Evolutionary conservation across 2,329 filamentous ascomycete genomes (phyloP), one percentile per base, ranked within the genome.

Genomic region (Talaromyces atroroseus): DNA sequence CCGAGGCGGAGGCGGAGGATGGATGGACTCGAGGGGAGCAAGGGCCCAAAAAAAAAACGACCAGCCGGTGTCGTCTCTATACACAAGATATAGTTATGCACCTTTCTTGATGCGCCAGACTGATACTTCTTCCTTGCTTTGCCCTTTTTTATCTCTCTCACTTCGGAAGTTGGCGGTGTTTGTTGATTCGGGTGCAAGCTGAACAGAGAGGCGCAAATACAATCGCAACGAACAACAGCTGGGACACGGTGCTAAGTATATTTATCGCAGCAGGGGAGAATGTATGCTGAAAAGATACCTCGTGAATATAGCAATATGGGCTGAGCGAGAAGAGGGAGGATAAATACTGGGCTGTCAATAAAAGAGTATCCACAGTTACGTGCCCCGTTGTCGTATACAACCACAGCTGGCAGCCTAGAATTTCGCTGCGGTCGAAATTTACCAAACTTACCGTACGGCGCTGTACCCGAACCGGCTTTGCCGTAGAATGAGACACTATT

Each of bases 171-270:
- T 21, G 40, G 18, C 40, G 20, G 38, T 20, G 12, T 20, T n/a
- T 46, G 50, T 45, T 36, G 26, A 52, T 24, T 46, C 50, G 40
- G 32, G 38, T 53, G 42, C 29, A 29, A 40, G 47, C 36, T 47
- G 32, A n/a, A 53, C 29, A 24, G n/a, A 53, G 14, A 11, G 16
- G 20, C 29, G 5, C 4, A 23, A 18, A 23, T 36, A 21, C 36
- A 26, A 23, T 38, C 26, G 29, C 45, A 47, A 46, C 42, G 34
- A 36, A 36, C 24, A 38, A 36, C 18, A 14, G n/a, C 20, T 44
- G n/a, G 40, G 12, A 40, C 32, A 40, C 20, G 18, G 8, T 21
- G 40, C 8, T 18, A n/a, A 8, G 38, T 44, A 11, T 44, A 23
- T 44, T 3, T 40, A 40, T 20, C n/a, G 18, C n/a, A 44, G 23